phyloP scores from a whole-genome alignment of 2,329 filamentous ascomycete genomes.

The Xylariaceae sp. region DNA sequence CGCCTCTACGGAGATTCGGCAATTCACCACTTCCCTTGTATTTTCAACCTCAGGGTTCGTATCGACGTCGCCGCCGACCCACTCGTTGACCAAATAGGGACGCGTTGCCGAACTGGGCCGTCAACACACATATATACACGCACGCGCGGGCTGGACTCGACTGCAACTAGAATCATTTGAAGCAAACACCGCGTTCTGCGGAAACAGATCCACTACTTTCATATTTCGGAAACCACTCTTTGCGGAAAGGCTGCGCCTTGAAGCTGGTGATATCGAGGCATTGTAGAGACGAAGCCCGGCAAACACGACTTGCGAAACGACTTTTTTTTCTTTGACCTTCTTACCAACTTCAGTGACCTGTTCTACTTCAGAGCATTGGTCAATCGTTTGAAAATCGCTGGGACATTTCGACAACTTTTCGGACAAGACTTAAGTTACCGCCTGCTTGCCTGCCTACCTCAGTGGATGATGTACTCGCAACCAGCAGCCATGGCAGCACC shows the following conservation, averaged over 20 bases:
- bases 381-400: conserved; percentile 10
- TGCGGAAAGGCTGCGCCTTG: conserved; percentile 27
- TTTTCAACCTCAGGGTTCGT: conserved; percentile 40
- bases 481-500: conserved; percentile 73
- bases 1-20: conserved; percentile 15
- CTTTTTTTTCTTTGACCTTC: conserved; percentile 20
- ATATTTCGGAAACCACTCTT: conserved; percentile 14
- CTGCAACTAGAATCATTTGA: conserved; percentile 17
- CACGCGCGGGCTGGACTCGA: conserved; percentile 44
- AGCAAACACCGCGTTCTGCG: conserved; percentile 14
- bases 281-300: conserved; percentile 12
- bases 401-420: conserved; percentile 14
- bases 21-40: conserved; percentile 24
- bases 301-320: conserved; percentile 19
- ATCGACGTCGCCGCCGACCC: conserved; percentile 32
- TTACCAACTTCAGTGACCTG: conserved; percentile 11
- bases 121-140: conserved; percentile 6
- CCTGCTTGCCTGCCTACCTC: conserved; percentile 15
- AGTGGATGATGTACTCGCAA: conserved; percentile 66
- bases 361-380: not conserved
- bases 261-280: conserved; percentile 11
- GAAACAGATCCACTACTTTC: conserved; percentile 1
- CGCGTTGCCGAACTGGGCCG: conserved; percentile 22
- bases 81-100: conserved; percentile 44
- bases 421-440: conserved; percentile 7